phyloP scores from a whole-genome alignment of 78 protist species.

The Dictyostelium citrinum region DNA sequence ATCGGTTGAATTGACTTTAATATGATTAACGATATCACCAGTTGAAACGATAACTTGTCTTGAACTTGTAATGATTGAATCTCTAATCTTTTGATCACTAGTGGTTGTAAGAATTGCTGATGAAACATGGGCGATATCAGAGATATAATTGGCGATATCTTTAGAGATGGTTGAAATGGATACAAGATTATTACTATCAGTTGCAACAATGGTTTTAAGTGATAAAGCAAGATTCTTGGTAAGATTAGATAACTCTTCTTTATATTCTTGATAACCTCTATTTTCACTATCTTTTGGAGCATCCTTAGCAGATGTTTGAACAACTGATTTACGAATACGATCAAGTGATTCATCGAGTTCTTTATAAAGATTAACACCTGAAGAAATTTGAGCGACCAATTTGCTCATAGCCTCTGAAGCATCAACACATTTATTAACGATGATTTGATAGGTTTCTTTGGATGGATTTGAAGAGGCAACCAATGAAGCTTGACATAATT shows the following conservation, averaged over 20 bases:
- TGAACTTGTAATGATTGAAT: slow-evolving; percentile 44
- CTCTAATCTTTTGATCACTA: slow-evolving; percentile 59
- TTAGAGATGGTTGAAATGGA: slow-evolving; percentile 64
- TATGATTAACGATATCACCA: not conserved
- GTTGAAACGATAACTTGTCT: slow-evolving; percentile 35
- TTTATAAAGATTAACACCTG: slow-evolving; percentile 69
- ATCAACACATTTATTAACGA: slow-evolving; percentile 7
- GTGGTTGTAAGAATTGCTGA: slow-evolving; percentile 3
- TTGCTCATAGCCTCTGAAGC: slow-evolving; percentile 62
- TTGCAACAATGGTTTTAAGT: slow-evolving; percentile 53
- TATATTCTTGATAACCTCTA: slow-evolving; percentile 74
- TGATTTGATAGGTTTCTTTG: slow-evolving; percentile 65
- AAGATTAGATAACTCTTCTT: slow-evolving; percentile 37
- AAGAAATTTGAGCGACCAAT: slow-evolving; percentile 66
- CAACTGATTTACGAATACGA: not conserved
- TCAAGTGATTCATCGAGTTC: slow-evolving; percentile 80
- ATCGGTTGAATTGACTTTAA: slow-evolving; percentile 18
- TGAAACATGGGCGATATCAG: slow-evolving; percentile 16
- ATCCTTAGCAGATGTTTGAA: not conserved
- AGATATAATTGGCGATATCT: slow-evolving; percentile 37
- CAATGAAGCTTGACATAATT: slow-evolving; percentile 58
- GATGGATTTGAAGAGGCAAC: slow-evolving; percentile 53
- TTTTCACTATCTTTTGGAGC: not conserved
- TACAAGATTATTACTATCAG: slow-evolving; percentile 74
- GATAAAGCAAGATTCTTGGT: slow-evolving; percentile 54